A percentile compares a stretch with the other conserved stretches of the same genome.
Conservation (phyloP, 345 rosid genomes). For the Eucalyptus tenuipes region DNA sequence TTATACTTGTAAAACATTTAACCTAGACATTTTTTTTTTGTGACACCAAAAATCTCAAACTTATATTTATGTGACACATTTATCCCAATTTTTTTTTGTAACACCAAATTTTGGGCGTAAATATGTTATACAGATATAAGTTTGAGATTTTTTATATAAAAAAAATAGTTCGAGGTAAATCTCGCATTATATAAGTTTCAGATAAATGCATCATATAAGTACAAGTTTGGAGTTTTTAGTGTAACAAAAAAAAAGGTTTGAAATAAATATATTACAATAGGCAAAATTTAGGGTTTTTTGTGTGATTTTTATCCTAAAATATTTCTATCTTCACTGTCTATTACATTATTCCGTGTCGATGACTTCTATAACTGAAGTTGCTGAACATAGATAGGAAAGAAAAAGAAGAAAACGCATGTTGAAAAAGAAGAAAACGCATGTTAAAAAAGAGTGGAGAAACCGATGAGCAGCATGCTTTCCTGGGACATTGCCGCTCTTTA, state of each 20-base stretch:
- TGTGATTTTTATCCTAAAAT: fast-evolving
- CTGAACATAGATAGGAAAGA: neutral
- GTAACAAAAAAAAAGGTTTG: too few relatives aligned
- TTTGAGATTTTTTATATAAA: fast-evolving
- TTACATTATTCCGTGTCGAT: neutral
- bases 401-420: too few relatives aligned
- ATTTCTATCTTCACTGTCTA: neutral
- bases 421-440: neutral
- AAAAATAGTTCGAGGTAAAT: too few relatives aligned
- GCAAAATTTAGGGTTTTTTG: fast-evolving
- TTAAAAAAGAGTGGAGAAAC: neutral
- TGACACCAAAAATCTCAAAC: too few relatives aligned
- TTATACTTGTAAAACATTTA: too few relatives aligned
- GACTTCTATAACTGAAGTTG: neutral
- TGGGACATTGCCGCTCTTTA: neutral
- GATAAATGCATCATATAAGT: too few relatives aligned
- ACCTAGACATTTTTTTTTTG: too few relatives aligned
- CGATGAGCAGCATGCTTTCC: neutral
- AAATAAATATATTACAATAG: fast-evolving
- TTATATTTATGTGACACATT: too few relatives aligned
- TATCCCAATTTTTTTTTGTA: too few relatives aligned
- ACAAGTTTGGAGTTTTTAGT: too few relatives aligned
- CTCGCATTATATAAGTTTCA: too few relatives aligned
- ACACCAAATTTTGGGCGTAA: fast-evolving
- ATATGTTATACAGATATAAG: fast-evolving